These are phyloP conservation scores for Verticillium dahliae DNA, from an alignment of 2,329 filamentous ascomycete genomes.

Conservation along the genomic window DNA sequence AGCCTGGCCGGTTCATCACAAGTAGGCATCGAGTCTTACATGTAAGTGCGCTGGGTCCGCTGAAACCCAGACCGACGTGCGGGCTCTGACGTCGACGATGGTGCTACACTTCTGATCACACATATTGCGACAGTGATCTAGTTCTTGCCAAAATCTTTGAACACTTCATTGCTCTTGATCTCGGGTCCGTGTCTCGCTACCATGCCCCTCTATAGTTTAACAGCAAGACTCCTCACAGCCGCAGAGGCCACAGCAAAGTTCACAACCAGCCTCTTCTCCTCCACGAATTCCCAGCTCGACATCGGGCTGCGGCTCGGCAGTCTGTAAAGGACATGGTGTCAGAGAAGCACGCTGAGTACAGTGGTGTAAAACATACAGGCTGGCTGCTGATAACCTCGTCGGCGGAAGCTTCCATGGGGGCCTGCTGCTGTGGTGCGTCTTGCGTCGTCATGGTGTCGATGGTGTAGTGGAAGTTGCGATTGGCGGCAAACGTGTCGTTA, in stretches of 20 bases:
- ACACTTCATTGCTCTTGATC: too few species aligned
- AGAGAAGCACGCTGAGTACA: background rate
- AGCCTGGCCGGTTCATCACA: too few species aligned
- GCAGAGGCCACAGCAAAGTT: conserved; percentile 39
- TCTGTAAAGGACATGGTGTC: background rate
- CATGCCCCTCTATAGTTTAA: conserved; percentile 15
- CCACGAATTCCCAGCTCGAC: conserved; percentile 35
- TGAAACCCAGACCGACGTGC: too few species aligned
- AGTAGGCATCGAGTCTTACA: too few species aligned
- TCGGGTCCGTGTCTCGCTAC: too few species aligned
- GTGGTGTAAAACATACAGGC: conserved; percentile 25
- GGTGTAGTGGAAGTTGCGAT: background rate
- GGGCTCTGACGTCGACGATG: too few species aligned
- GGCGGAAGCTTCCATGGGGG: conserved; percentile 31
- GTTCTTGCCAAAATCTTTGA: too few species aligned
- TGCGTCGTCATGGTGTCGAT: conserved; percentile 30
- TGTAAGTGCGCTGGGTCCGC: too few species aligned
- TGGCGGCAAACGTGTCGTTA: background rate
- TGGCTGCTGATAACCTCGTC: conserved; percentile 30
- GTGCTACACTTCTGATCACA: too few species aligned
- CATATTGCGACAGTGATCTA: too few species aligned
- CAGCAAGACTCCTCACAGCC: conserved; percentile 36
- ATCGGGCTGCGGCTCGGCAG: conserved; percentile 26
- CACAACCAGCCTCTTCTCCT: conserved; percentile 38
- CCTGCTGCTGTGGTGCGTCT: conserved; percentile 35